These are phyloP conservation scores for Bremia lactucae DNA, from an alignment of 352 stramenopile species.

Conservation along the genomic window DNA sequence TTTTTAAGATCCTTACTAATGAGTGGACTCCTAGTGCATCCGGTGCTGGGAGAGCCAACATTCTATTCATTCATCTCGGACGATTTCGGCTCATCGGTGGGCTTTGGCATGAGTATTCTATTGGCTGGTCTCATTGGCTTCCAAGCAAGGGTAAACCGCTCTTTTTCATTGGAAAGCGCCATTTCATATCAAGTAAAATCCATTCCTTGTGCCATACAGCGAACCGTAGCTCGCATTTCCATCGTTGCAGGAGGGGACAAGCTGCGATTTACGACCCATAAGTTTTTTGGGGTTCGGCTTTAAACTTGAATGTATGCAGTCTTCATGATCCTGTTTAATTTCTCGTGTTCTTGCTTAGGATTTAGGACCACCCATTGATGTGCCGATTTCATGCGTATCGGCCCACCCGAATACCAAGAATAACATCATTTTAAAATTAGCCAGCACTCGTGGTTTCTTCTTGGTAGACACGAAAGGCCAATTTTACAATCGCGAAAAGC, in stretches of 20 bases:
- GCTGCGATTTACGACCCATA: constrained; percentile 79
- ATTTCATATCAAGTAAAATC: background rate
- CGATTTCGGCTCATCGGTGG: constrained; percentile 65
- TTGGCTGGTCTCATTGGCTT: constrained; percentile 74
- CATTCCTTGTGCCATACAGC: constrained; percentile 20
- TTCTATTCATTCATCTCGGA: constrained; percentile 75
- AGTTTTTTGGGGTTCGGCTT: constrained; percentile 70
- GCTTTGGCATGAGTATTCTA: constrained; percentile 75
- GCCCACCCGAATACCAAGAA: constrained; percentile 76
- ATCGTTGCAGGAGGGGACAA: constrained; percentile 67
- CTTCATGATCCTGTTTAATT: too few relatives aligned
- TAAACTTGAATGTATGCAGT: background rate
- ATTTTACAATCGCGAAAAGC: constrained; percentile 82
- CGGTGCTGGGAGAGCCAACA: constrained; percentile 52
- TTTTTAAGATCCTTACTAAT: too few relatives aligned
- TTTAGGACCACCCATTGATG: constrained; percentile 48
- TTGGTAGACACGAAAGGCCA: constrained; percentile 68
- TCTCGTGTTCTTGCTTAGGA: too few relatives aligned
- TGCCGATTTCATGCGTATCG: constrained; percentile 56
- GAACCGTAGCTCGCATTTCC: constrained; percentile 67
- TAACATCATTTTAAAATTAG: constrained; percentile 81
- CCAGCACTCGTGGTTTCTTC: constrained; percentile 60
- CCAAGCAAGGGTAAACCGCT: constrained; percentile 44
- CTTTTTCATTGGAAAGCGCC: too few relatives aligned
- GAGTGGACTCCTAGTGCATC: constrained; percentile 31